Conservation (phyloP, 2,329 filamentous ascomycete genomes). For the Xylaria sp. region DNA sequence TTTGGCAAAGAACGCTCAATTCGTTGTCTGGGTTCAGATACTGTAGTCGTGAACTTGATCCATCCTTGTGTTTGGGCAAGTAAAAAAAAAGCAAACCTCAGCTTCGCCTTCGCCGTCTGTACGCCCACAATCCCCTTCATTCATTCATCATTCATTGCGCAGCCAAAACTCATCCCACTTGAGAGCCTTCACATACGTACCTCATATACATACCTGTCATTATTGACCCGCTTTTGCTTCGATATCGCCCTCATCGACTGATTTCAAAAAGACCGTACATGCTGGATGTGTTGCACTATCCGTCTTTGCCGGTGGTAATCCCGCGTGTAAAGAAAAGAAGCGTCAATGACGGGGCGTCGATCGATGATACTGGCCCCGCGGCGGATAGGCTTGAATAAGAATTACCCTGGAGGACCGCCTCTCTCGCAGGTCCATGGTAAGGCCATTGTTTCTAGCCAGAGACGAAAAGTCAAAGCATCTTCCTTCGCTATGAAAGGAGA, state of each 20-base stretch:
- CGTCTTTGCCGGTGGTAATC: neutral
- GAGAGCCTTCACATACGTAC: conserved; percentile 5
- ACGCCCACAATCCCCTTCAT: neutral
- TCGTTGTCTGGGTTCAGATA: neutral
- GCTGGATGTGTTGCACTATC: neutral
- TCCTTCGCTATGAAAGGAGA: conserved; percentile 32
- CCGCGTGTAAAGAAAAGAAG: neutral
- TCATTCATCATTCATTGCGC: neutral
- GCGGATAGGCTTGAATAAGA: conserved; percentile 36
- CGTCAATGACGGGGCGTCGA: conserved; percentile 22
- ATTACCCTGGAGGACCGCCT: conserved; percentile 31
- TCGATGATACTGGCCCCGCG: conserved; percentile 3
- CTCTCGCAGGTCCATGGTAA: conserved; percentile 32
- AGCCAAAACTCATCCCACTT: neutral
- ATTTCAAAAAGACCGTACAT: conserved; percentile 1
- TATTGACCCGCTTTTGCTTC: conserved; percentile 6
- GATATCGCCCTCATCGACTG: neutral
- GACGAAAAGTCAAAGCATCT: conserved; percentile 11
- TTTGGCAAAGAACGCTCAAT: neutral
- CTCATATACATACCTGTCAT: conserved; percentile 3
- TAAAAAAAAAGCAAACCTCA: neutral
- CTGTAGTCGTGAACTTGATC: neutral
- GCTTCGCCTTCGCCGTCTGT: neutral
- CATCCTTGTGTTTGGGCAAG: neutral
- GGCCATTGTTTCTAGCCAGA: conserved; percentile 15